A percentile compares a stretch with the other conserved stretches of the same genome.
phyloP scores from a whole-genome alignment of 2,329 filamentous ascomycete genomes.

The Fusarium transvaalense region DNA sequence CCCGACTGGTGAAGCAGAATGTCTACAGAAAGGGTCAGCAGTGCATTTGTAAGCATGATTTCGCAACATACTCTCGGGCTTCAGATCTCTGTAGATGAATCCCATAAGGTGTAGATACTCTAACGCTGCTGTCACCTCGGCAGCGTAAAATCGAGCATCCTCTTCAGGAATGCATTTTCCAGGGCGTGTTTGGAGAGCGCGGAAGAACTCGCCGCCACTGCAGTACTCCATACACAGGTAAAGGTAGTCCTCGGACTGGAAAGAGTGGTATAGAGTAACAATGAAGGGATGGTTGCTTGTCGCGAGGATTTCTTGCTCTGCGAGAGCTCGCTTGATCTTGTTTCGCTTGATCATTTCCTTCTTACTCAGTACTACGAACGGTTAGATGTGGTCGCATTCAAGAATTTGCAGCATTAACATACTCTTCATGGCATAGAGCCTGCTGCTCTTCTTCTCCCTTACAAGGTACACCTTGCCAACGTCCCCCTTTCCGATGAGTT shows the following conservation, averaged over 20 bases:
- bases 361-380: slow-evolving; percentile 86
- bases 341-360: slow-evolving; percentile 99
- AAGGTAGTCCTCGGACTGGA: slow-evolving; percentile 98
- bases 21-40: slow-evolving; percentile 65
- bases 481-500: slow-evolving; percentile 98
- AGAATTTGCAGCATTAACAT: slow-evolving; percentile 45
- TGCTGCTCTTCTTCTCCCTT: slow-evolving; percentile 94
- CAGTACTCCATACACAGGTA: slow-evolving; percentile 99
- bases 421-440: slow-evolving; percentile 99
- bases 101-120: slow-evolving; percentile 99
- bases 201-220: slow-evolving; percentile 98
- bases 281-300: slow-evolving; percentile 99
- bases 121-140: slow-evolving; percentile 94
- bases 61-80: slow-evolving; percentile 83
- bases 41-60: slow-evolving; percentile 14
- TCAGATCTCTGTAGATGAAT: slow-evolving; percentile 98
- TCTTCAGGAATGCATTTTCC: slow-evolving; percentile 98
- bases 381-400: slow-evolving; percentile 52
- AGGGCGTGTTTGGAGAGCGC: slow-evolving; percentile 93
- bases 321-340: slow-evolving; percentile 98
- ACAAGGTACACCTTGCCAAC: slow-evolving; percentile 99
- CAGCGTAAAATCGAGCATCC: slow-evolving; percentile 95
- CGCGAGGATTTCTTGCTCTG: slow-evolving; percentile 96
- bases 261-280: slow-evolving; percentile 97
- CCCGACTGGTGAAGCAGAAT: slow-evolving; percentile 99